phyloP scores from a whole-genome alignment of 805 yeast species.

The Starmerella khaoyaiensis region DNA sequence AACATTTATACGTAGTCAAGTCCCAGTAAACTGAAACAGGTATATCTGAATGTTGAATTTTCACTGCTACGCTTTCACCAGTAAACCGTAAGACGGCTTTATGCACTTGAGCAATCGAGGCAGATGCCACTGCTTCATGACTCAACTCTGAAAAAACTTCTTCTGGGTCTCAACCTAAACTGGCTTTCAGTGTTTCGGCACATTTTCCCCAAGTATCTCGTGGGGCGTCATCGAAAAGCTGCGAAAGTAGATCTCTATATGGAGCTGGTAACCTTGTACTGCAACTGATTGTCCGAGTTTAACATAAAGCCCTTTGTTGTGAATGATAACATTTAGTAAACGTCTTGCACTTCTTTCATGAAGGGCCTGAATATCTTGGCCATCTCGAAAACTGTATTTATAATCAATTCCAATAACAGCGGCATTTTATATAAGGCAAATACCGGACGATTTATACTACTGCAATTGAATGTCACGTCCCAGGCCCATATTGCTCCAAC shows the following conservation, averaged over 20 bases:
- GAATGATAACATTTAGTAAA: conserved; percentile 33
- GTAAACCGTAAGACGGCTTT: conserved; percentile 44
- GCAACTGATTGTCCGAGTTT: conserved; percentile 73
- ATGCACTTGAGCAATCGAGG: conserved; percentile 91
- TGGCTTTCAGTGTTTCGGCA: conserved; percentile 24
- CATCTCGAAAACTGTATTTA: conserved; percentile 38
- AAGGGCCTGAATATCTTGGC: conserved; percentile 37
- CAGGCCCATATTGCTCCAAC: conserved; percentile 23
- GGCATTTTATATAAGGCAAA: conserved; percentile 36
- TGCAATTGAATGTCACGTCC: conserved; percentile 36
- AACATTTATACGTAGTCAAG: conserved; percentile 41
- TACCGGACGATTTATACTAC: conserved; percentile 40
- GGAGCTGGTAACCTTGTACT: conserved; percentile 63
- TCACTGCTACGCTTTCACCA: conserved; percentile 75
- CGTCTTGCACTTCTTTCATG: conserved; percentile 49
- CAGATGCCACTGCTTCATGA: conserved; percentile 55
- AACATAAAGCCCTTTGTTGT: conserved; percentile 52
- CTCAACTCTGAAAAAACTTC: conserved; percentile 39
- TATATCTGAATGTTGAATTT: conserved; percentile 68
- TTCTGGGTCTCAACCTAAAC: conserved; percentile 34
- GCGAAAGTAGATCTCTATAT: conserved; percentile 44
- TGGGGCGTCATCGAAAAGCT: conserved; percentile 59
- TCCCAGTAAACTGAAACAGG: conserved; percentile 49
- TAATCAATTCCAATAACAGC: conserved; percentile 43
- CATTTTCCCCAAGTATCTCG: conserved; percentile 36